Percentiles rank a stretch among this genome's conserved stretches.
Evolutionary conservation across 768 basidiomycete genomes (phyloP).

Genomic region (Lactarius pseudohatsudake): DNA sequence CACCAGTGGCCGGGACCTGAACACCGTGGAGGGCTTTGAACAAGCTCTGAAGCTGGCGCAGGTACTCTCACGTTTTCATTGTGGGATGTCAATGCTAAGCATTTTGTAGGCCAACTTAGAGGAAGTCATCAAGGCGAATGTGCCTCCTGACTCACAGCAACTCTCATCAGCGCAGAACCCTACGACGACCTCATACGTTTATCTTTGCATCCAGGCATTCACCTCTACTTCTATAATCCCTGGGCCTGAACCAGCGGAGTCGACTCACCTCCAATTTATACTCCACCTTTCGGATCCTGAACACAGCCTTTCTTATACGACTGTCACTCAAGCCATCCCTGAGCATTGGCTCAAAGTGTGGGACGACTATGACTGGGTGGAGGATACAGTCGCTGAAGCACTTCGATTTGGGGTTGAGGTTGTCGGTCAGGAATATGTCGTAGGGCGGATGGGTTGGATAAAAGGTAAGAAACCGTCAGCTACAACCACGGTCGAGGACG

Average conservation of each 20-base stretch:
- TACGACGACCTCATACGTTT: constrained; percentile 85
- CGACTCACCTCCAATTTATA: constrained; percentile 58
- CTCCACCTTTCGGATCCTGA: constrained; percentile 70
- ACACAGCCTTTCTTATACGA: constrained; percentile 74
- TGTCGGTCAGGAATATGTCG: constrained; percentile 89
- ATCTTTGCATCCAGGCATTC: constrained; percentile 91
- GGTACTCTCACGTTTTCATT: constrained; percentile 43
- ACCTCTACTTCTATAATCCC: constrained; percentile 54
- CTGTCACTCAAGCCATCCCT: constrained; percentile 82
- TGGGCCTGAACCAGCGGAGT: constrained; percentile 30
- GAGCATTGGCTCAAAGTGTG: constrained; percentile 85
- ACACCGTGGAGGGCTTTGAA: constrained; percentile 81
- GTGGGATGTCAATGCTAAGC: background rate
- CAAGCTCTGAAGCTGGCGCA: constrained; percentile 83
- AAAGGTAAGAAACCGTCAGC: constrained; percentile 34
- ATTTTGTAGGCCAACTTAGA: constrained; percentile 67
- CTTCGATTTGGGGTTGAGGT: constrained; percentile 84
- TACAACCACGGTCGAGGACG: constrained; percentile 24
- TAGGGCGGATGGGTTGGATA: constrained; percentile 81
- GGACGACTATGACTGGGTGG: constrained; percentile 95
- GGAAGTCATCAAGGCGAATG: constrained; percentile 68
- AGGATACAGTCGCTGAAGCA: constrained; percentile 88
- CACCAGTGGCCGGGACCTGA: constrained; percentile 62
- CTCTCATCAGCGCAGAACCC: constrained; percentile 48
- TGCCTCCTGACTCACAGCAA: constrained; percentile 36